phyloP scores from a whole-genome alignment of 352 stramenopile genomes.

The Phytopythium helicoides region DNA sequence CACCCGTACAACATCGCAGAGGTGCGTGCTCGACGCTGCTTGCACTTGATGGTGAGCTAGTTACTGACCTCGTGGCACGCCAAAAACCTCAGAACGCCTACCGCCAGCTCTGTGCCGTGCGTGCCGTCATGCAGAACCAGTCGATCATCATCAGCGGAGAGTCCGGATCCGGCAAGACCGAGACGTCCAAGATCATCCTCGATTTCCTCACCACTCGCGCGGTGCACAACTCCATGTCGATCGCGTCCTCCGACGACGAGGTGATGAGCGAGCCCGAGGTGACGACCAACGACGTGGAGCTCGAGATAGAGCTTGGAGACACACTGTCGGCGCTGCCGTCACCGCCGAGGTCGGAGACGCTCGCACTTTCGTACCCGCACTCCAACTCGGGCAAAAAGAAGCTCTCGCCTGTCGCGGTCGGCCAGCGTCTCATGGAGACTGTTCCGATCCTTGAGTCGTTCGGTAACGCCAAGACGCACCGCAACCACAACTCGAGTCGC shows the following conservation, averaged over 20 bases:
- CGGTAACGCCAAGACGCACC: conserved; percentile 86
- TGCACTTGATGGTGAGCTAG: too few relatives aligned
- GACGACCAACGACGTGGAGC: conserved; percentile 19
- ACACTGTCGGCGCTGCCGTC: conserved; percentile 20
- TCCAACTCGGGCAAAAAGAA: conserved; percentile 45
- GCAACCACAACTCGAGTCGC: conserved; percentile 91
- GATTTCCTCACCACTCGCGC: conserved; percentile 82
- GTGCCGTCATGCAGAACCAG: conserved; percentile 89
- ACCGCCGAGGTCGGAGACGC: conserved; percentile 41
- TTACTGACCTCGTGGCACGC: conserved; percentile 3
- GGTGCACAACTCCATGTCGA: conserved; percentile 44
- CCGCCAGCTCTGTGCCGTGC: conserved; percentile 75
- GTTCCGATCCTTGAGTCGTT: conserved; percentile 91
- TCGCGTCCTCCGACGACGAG: conserved; percentile 52
- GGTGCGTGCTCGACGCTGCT: too few relatives aligned
- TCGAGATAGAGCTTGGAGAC: conserved; percentile 3
- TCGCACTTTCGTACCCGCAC: conserved; percentile 72
- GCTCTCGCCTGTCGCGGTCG: conserved; percentile 63
- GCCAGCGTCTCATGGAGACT: conserved; percentile 81
- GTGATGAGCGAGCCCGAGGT: conserved; percentile 63
- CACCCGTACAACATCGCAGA: conserved; percentile 87
- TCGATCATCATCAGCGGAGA: conserved; percentile 95
- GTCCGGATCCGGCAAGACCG: conserved; percentile 93
- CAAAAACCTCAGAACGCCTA: conserved; percentile 74
- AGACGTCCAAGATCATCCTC: conserved; percentile 94